phyloP scores from a whole-genome alignment of 1,284 basidiomycete genomes.

The Leccinum angustisporum region DNA sequence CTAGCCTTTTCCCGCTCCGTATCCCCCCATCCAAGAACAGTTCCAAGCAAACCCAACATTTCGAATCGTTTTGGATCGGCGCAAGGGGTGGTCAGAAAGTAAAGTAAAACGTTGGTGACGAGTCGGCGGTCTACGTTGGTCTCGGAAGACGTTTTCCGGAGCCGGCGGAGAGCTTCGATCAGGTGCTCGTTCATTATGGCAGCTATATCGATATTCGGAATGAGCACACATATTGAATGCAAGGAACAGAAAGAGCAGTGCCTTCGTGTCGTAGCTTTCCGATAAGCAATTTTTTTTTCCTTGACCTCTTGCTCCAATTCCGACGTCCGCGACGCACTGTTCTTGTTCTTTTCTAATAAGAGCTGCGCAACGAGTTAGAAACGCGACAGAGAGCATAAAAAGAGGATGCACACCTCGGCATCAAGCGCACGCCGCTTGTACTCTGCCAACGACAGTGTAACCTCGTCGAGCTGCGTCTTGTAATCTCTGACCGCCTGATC shows the following conservation, averaged over 20 bases:
- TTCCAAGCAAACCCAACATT: slow-evolving; percentile 87
- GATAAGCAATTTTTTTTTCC: slow-evolving; percentile 88
- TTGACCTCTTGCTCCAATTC: slow-evolving; percentile 88
- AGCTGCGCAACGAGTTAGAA: slow-evolving; percentile 41
- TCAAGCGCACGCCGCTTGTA: slow-evolving; percentile 83
- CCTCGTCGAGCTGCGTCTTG: slow-evolving; percentile 69
- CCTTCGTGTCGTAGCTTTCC: slow-evolving; percentile 94
- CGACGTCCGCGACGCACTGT: slow-evolving; percentile 63
- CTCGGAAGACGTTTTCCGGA: slow-evolving; percentile 83
- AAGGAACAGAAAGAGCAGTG: not conserved
- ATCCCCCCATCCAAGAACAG: slow-evolving; percentile 90
- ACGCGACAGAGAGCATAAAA: not conserved
- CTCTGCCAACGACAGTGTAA: slow-evolving; percentile 76
- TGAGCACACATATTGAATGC: slow-evolving; percentile 35
- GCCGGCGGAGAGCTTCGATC: slow-evolving; percentile 92
- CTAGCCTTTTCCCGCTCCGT: slow-evolving; percentile 90
- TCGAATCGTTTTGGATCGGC: slow-evolving; percentile 95
- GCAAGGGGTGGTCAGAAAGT: slow-evolving; percentile 88
- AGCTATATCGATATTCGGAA: slow-evolving; percentile 44
- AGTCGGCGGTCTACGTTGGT: slow-evolving; percentile 91
- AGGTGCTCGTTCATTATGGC: slow-evolving; percentile 98
- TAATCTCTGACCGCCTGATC: slow-evolving; percentile 80
- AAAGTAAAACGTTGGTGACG: slow-evolving; percentile 93
- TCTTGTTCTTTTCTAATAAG: slow-evolving; percentile 71
- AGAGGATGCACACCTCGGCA: slow-evolving; percentile 69